These are phyloP conservation scores for Cladosporium sp. DNA, from an alignment of 2,329 filamentous ascomycete species.

Conservation along the genomic window DNA sequence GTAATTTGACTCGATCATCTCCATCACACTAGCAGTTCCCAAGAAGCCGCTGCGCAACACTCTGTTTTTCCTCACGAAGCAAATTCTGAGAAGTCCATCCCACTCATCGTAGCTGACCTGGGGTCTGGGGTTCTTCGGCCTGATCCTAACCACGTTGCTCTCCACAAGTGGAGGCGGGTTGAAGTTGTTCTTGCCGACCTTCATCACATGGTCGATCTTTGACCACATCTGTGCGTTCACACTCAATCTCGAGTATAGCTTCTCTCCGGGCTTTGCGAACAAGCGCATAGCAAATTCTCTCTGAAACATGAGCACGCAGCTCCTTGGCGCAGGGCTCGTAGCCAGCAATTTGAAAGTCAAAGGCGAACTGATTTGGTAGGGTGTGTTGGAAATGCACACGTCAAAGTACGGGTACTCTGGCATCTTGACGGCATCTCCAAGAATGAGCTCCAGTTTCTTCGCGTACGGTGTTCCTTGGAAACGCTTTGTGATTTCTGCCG, in stretches of 20 bases:
- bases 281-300: conserved; percentile 90
- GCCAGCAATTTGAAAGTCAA: conserved; percentile 88
- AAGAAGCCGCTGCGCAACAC: conserved; percentile 81
- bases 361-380: conserved; percentile 81
- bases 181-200: conserved; percentile 96
- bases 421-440: conserved; percentile 89
- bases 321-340: conserved; percentile 76
- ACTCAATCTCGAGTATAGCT: conserved; percentile 84
- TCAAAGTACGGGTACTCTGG: conserved; percentile 77
- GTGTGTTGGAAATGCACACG: conserved; percentile 79
- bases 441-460: conserved; percentile 80
- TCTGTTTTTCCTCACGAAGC: conserved; percentile 88
- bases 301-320: conserved; percentile 93
- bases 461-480: conserved; percentile 86
- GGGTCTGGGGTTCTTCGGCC: conserved; percentile 81
- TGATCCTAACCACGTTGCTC: conserved; percentile 83
- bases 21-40: conserved; percentile 76
- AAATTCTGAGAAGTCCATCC: conserved; percentile 82
- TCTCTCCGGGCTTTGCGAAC: conserved; percentile 83
- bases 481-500: conserved; percentile 88
- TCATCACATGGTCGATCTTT: conserved; percentile 74
- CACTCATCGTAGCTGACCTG: conserved; percentile 93
- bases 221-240: conserved; percentile 96
- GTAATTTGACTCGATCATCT: conserved; percentile 85
- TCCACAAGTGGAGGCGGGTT: conserved; percentile 92